Evolutionary conservation across 768 basidiomycete genomes (phyloP), one percentile per base, ranked within the genome.

Genomic region (Pholiota molesta): DNA sequence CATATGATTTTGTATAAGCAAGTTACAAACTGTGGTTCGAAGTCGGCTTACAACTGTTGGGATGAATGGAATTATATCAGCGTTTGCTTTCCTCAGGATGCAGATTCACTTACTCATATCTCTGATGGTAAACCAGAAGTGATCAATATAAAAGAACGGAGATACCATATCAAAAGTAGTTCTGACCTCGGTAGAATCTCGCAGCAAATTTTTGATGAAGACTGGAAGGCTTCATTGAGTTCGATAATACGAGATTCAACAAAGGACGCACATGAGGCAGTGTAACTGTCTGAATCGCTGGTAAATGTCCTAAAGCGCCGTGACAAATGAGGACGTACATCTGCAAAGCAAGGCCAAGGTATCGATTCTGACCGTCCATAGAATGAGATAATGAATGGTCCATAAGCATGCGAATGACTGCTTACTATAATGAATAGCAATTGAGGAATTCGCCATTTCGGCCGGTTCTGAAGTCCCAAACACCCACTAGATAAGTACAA

Each of bases 361-460:
- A 65, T 3, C 65, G 62, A 28, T 60, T 66, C 65, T 66, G 31
- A n/a, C 13, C 2, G 37, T 17, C 6, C 29, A 29, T 29, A 28
- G 17, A 21, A n/a, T 11, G 17, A 31, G 7, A 8, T n/a, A n/a
- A 2, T 35, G n/a, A 5, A 19, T 13, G n/a, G 1, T 7, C 1
- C 33, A 55, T 44, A n/a, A 11, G 10, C 23, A 9, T 2, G 3
- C 9, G 10, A 17, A 31, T n/a, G 2, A 28, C n/a, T 17, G 53
- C 61, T 28, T 31, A 65, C 65, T 5, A 62, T 6, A 21, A 65
- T 51, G 33, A 62, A 65, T 10, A 65, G 42, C 14, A 53, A 29
- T 19, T 65, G 65, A 33, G 62, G 58, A 55, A 57, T 47, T 4
- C 55, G 56, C 61, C 61, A 62, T 33, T 61, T 61, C 0, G 64